A percentile compares a stretch with the other conserved stretches of the same genome.
Conservation (phyloP, 441 rosid genomes). For the Gossypium schwendimanii region DNA sequence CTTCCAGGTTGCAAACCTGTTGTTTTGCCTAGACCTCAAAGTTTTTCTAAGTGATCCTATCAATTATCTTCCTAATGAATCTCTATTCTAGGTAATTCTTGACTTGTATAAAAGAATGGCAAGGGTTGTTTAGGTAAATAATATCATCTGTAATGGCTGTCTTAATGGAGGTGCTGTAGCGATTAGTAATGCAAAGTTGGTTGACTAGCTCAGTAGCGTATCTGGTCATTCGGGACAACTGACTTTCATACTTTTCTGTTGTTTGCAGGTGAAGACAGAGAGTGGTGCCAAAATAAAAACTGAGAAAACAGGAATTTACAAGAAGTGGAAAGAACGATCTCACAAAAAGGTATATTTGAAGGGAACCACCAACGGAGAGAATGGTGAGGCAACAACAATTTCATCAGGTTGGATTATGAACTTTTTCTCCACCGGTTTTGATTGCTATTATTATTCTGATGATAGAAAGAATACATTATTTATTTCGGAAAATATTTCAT, state of each 20-base stretch:
- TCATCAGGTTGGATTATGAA: slow-evolving; percentile 38
- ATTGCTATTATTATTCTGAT: neutral
- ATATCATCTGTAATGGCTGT: neutral
- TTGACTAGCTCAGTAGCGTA: neutral
- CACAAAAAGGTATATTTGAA: slow-evolving; percentile 53
- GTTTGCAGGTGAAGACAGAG: slow-evolving; percentile 71
- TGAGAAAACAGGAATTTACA: slow-evolving; percentile 74
- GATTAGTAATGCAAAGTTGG: neutral
- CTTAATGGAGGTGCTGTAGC: neutral
- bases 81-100: neutral
- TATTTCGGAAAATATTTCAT: neutral
- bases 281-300: slow-evolving; percentile 66
- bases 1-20: neutral
- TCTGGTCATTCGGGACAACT: neutral
- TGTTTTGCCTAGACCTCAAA: neutral
- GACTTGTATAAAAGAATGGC: neutral
- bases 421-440: neutral
- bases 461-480: slow-evolving; percentile 2
- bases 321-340: slow-evolving; percentile 72
- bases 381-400: slow-evolving; percentile 33
- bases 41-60: neutral
- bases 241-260: slow-evolving; percentile 13
- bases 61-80: neutral
- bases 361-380: slow-evolving; percentile 40
- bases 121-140: neutral